Base-by-base conservation (phyloP, 805 yeast genomes). In the Hanseniaspora nectarophila region DNA sequence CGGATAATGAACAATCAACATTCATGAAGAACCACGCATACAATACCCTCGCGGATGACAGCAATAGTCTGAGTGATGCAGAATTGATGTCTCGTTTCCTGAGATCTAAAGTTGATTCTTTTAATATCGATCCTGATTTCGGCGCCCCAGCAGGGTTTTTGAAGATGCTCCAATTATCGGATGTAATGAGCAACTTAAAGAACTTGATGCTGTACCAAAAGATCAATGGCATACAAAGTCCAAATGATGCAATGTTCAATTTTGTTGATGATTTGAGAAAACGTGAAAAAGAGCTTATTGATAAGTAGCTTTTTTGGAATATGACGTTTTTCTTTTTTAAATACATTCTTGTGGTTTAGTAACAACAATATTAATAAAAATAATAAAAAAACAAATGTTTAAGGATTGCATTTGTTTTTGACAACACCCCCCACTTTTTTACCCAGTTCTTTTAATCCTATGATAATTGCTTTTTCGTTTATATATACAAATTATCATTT, bases 91-190 rank as follows among this genome's bases (percentile, higher is more conserved):
- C 20, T 2, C n/a, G 40, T 6, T 49, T 49, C 28, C 8, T 49
- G 23, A 40, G 28, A 13, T 12, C 28, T 8, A 40, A 34, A 28
- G 28, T 26, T 2, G 43, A 26, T 13, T 33, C 40, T 16, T 49
- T 49, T 29, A 42, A 42, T 21, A 21, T 42, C 8, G 37, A 49
- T 20, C 16, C 23, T 1, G 53, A 49, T 20, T 49, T 34, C 56
- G 95, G 95, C 0, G 64, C 83, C 5, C 80, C 78, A 51, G 80
- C 76, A 48, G 73, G 74, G 37, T 79, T 85, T 6, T 75, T 85
- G 77, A 69, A 90, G 54, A 72, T 81, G 21, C 66, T 86, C 67
- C 90, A 85, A 63, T 77, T 84, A 4, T 75, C 87, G 39, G 92
- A 85, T 63, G 81, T 82, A 9, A 82, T 87, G 86, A 73, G 87